A percentile compares a stretch with the other conserved stretches of the same genome.
Conservation (phyloP, 164 flowering plant genomes). For the Annona cherimola region DNA sequence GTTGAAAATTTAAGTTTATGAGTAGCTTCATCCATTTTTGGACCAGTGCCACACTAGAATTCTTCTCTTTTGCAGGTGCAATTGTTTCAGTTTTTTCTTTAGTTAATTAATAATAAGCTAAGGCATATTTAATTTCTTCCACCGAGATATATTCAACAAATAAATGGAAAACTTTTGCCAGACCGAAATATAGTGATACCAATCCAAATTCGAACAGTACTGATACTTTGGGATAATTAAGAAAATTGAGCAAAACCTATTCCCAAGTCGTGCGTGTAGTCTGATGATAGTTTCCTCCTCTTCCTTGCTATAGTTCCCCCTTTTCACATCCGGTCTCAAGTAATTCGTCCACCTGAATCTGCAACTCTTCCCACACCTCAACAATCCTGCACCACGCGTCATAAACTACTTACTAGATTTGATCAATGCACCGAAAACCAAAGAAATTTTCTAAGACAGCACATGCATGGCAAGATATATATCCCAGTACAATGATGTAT, state of each 20-base stretch:
- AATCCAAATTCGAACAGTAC: not conserved
- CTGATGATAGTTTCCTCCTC: slow-evolving; percentile 54
- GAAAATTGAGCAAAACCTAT: slow-evolving; percentile 26
- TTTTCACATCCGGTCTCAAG: slow-evolving; percentile 52
- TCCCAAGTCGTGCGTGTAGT: slow-evolving; percentile 46
- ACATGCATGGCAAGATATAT: not conserved
- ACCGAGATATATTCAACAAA: not conserved
- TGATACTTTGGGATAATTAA: not conserved
- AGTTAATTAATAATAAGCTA: no score
- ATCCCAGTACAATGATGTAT: no score
- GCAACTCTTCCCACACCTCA: slow-evolving; percentile 69
- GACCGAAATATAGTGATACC: not conserved
- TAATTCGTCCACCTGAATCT: slow-evolving; percentile 64
- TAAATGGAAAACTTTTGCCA: not conserved
- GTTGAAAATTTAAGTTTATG: not conserved
- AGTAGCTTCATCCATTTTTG: not conserved
- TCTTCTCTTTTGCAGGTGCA: no score
- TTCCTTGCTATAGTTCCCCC: slow-evolving; percentile 50
- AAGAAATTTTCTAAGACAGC: not conserved
- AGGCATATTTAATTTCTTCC: not conserved
- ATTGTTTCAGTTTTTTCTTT: no score
- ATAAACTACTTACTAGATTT: not conserved
- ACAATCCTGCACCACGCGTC: slow-evolving; percentile 26
- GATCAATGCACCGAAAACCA: not conserved
- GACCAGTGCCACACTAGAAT: no score